A percentile compares a stretch with the other conserved stretches of the same genome.
Evolutionary conservation across 2,329 filamentous ascomycete species (phyloP).

Genomic region (Aspergillus cejpii): DNA sequence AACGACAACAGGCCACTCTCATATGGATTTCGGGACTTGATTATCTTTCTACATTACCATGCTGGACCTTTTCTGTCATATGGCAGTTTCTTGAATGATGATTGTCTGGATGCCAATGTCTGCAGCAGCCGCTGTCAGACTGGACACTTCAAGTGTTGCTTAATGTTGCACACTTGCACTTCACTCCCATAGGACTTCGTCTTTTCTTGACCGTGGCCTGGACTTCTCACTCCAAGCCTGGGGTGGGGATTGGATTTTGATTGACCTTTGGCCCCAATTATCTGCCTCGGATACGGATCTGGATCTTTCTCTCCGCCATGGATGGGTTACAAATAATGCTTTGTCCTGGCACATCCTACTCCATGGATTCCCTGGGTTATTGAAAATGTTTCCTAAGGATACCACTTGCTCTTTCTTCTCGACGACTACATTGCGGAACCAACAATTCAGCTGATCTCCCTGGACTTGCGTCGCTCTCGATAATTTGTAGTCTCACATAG

Average conservation of each 20-base stretch:
- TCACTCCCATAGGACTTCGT: constrained; percentile 11
- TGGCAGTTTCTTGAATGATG: constrained; percentile 23
- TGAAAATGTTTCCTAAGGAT: neutral
- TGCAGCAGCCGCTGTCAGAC: constrained; percentile 31
- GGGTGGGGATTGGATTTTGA: constrained; percentile 21
- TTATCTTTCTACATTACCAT: constrained; percentile 6
- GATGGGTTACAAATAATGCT: neutral
- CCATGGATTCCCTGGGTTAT: neutral
- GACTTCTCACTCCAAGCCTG: constrained; percentile 25
- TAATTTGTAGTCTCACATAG: neutral
- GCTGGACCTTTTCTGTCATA: constrained; percentile 16
- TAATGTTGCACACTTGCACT: constrained; percentile 35
- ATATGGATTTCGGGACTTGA: constrained; percentile 8
- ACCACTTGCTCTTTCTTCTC: neutral
- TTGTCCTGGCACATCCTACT: neutral
- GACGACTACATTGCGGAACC: neutral
- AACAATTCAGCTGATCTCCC: neutral
- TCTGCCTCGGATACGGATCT: constrained; percentile 3
- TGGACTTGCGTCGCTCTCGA: neutral
- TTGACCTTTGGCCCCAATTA: constrained; percentile 5
- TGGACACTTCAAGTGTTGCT: constrained; percentile 36
- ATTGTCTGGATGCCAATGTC: constrained; percentile 20
- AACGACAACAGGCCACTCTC: constrained; percentile 1
- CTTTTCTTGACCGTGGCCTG: constrained; percentile 12
- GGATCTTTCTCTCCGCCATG: constrained; percentile 5